Evolutionary conservation across 75 land plant genomes (phyloP), one percentile per base, ranked within the genome.

Genomic region (Cunninghamia lanceolata): DNA sequence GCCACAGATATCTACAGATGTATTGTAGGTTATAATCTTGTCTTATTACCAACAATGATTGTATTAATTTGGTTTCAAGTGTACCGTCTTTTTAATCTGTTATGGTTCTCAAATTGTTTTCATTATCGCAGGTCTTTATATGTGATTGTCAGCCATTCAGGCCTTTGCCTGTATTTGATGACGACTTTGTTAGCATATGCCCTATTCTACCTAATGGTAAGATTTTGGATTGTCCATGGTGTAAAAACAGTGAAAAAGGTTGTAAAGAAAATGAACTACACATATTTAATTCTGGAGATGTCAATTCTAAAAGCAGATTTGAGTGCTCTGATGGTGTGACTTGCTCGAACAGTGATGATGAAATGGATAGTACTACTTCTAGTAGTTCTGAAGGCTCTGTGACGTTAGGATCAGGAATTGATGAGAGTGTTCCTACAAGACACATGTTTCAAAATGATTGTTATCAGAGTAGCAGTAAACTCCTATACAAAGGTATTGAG

Each of bases 141-240:
- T 87, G 85, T 83, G 89, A 88, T 50, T 87, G 89, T 8, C 46
- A 68, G 32, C n/a, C 47, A 40, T 52, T 19, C 28, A 32, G 77
- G 42, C 19, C 47, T 47, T 82, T 82, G 14, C 89, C 88, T 82
- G 88, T 88, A n/a, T 88, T 87, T 86, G 89, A 88, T 40, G 89
- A 88, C 46, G 88, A 88, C 21, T 50, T 87, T 80, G 88, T 88
- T 86, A 83, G 68, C 1, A 43, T 88, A 47, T 82, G 68, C 16
- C 89, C 89, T 19, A 28, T 88, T 42, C 36, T 82, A 53, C 40
- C 84, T 59, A 87, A 47, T 71, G 54, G 85, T 32, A 35, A 47
- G 50, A 9, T 75, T 25, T 45, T 75, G n/a, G 45, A 16, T 68
- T 87, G 88, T 71, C 88, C 88, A 1, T 87, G 88, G 87, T 87